These are phyloP conservation scores for Crithidia mellificae DNA, from an alignment of 208 protist genomes.

Conservation along the genomic window DNA sequence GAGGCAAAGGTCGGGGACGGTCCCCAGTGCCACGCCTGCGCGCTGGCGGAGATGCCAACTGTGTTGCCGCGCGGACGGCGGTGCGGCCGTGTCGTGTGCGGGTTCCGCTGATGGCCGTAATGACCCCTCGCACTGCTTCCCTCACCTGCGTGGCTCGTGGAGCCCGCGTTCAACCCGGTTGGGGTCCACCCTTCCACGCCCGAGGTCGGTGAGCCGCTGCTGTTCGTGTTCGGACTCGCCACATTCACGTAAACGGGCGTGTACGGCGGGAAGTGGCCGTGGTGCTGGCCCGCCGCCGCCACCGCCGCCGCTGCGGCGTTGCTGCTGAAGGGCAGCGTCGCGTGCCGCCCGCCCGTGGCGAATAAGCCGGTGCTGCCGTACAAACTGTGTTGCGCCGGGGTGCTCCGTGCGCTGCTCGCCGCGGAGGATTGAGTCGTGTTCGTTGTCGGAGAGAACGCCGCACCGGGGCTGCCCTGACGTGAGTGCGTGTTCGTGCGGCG, in stretches of 20 bases:
- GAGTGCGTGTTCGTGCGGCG: neutral
- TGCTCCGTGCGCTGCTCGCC: constrained; percentile 7
- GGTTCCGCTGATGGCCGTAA: neutral
- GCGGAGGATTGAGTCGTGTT: neutral
- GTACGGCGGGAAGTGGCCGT: constrained; percentile 19
- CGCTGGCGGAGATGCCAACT: constrained; percentile 9
- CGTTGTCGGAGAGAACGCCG: neutral
- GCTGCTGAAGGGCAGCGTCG: constrained; percentile 1
- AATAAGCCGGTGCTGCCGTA: constrained; percentile 16
- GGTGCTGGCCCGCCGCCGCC: neutral
- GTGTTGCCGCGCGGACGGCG: constrained; percentile 15
- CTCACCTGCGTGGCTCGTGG: neutral
- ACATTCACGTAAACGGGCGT: constrained; percentile 15
- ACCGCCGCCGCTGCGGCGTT: neutral
- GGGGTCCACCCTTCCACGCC: neutral
- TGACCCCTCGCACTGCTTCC: neutral
- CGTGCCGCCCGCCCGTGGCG: constrained; percentile 2
- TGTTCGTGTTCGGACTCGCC: neutral
- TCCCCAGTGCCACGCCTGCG: constrained; percentile 36
- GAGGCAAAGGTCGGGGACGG: neutral
- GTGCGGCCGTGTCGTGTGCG: neutral
- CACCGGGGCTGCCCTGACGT: neutral
- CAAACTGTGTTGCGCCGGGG: neutral
- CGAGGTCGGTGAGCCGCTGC: neutral
- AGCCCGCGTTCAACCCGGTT: neutral